Conservation (phyloP, 2,329 filamentous ascomycete species). For the Phaeophleospora eucalypticola region DNA sequence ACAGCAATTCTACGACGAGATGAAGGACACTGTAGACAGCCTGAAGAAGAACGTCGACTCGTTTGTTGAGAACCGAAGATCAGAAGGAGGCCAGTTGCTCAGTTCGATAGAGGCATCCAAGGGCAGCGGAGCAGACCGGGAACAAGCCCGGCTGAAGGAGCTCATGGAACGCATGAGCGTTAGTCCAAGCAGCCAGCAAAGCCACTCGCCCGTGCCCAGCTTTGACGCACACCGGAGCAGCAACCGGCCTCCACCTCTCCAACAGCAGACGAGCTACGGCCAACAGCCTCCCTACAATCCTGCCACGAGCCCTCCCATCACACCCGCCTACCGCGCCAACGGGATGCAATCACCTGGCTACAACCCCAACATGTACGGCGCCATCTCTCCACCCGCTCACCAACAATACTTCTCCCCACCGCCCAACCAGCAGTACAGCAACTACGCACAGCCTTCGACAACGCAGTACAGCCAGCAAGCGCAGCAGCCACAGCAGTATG, state of each 20-base stretch:
- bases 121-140: conserved; percentile 67
- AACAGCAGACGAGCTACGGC: conserved; percentile 40
- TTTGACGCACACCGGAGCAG: conserved; percentile 17
- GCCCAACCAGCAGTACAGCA: conserved; percentile 37
- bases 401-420: conserved; percentile 53
- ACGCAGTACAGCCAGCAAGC: conserved; percentile 60
- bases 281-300: conserved; percentile 46
- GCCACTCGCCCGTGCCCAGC: conserved; percentile 39
- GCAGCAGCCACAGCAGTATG: conserved; percentile 41
- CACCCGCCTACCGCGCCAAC: conserved; percentile 40
- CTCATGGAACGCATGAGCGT: conserved; percentile 96
- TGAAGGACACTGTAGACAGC: conserved; percentile 41
- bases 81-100: conserved; percentile 85
- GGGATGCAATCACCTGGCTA: conserved; percentile 36
- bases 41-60: conserved; percentile 62
- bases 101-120: conserved; percentile 81
- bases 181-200: conserved; percentile 48
- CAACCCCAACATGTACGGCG: conserved; percentile 46
- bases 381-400: conserved; percentile 52
- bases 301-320: conserved; percentile 44
- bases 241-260: conserved; percentile 40
- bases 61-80: conserved; percentile 90
- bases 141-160: conserved; percentile 78
- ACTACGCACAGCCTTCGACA: conserved; percentile 44
- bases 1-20: conserved; percentile 90